These are phyloP conservation scores for Rhodamnia rubescens DNA, from an alignment of 345 rosid species.

Conservation along the genomic window DNA sequence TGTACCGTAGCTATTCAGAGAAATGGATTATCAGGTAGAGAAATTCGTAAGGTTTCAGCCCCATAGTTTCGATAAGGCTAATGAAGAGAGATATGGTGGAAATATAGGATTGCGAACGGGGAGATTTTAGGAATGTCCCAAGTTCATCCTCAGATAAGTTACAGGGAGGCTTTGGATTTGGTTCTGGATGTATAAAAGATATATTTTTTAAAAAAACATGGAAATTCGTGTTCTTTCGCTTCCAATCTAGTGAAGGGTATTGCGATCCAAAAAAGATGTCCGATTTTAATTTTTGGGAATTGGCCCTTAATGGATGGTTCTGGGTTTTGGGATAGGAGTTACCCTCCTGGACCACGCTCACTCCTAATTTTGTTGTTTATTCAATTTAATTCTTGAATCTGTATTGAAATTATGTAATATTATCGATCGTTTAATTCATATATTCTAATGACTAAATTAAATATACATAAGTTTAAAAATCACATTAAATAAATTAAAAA, in stretches of 20 bases:
- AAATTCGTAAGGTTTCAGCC: slow-evolving; percentile 40
- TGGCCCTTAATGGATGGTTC: too few species aligned
- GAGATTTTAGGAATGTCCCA: slow-evolving; percentile 26
- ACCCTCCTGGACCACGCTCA: too few species aligned
- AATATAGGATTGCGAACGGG: slow-evolving; percentile 18
- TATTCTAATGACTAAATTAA: too few species aligned
- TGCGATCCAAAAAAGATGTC: slow-evolving; percentile 24
- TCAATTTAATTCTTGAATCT: too few species aligned
- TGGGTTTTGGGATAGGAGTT: too few species aligned
- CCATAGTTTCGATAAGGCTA: slow-evolving; percentile 48
- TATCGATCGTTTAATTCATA: too few species aligned
- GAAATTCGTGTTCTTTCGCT: slow-evolving; percentile 39
- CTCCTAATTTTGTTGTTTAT: too few species aligned
- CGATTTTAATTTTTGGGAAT: too few species aligned
- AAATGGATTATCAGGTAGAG: slow-evolving; percentile 2
- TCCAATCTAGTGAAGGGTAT: slow-evolving; percentile 22
- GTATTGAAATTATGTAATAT: too few species aligned
- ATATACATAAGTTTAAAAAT: too few species aligned
- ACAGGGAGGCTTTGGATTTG: slow-evolving; percentile 38
- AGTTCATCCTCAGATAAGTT: slow-evolving; percentile 52
- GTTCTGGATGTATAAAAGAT: slow-evolving; percentile 43
- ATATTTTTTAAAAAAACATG: slow-evolving; percentile 37
- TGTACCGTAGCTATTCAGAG: not conserved
- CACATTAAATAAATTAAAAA: too few species aligned
- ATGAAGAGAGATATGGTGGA: slow-evolving; percentile 28